Evolutionary conservation across 345 rosid species (phyloP).

Genomic region (thale cress (Arabidopsis thaliana)): DNA sequence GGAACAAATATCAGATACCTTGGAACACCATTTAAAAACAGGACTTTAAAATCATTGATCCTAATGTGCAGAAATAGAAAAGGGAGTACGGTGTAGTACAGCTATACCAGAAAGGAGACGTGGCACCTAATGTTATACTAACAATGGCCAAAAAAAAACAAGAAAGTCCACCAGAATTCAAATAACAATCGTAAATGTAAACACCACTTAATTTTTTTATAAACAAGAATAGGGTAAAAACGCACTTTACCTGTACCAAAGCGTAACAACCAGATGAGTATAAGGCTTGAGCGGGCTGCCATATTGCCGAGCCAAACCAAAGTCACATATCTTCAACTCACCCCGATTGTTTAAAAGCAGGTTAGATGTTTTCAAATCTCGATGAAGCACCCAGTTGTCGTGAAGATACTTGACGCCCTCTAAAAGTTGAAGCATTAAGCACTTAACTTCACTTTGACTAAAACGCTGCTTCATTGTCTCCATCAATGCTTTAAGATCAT

Average conservation of each 20-base stretch:
- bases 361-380: conserved; percentile 97
- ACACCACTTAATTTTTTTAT: not conserved
- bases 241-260: conserved; percentile 95
- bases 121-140: conserved; percentile 10
- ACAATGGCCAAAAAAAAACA: conserved; percentile 15
- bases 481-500: conserved; percentile 95
- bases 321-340: conserved; percentile 97
- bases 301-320: conserved; percentile 98
- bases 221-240: conserved; percentile 18
- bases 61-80: conserved; percentile 11
- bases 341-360: conserved; percentile 92
- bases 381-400: conserved; percentile 99
- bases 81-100: conserved; percentile 9
- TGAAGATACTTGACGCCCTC: conserved; percentile 96
- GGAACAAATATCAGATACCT: not conserved
- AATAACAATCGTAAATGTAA: not conserved
- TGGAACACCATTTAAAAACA: conserved; percentile 1
- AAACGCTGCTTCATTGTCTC: conserved; percentile 97
- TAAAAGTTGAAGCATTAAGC: conserved; percentile 94
- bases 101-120: conserved; percentile 16
- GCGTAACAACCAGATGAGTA: conserved; percentile 98
- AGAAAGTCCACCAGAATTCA: conserved; percentile 3
- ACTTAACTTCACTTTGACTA: conserved; percentile 99
- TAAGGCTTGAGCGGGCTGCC: conserved; percentile 97
- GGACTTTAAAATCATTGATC: conserved; percentile 17